Conservation (phyloP, 2,329 filamentous ascomycete genomes). For the Colletotrichum sp. region DNA sequence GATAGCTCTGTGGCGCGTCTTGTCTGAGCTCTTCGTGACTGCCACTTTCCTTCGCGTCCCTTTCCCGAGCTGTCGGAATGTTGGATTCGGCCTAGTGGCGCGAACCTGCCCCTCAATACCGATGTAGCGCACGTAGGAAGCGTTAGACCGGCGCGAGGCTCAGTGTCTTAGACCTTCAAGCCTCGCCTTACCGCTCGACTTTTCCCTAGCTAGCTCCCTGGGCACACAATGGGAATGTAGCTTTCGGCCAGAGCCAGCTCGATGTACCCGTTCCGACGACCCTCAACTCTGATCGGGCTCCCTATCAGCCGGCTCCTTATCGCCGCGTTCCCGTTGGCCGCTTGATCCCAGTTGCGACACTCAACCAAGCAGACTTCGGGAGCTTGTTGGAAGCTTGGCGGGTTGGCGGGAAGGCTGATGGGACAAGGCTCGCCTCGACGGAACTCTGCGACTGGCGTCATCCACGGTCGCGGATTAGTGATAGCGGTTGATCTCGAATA, state of each 20-base stretch:
- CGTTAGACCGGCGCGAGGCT: slow-evolving; percentile 14
- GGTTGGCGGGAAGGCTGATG: not conserved
- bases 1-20: slow-evolving; percentile 1
- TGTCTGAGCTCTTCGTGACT: not conserved
- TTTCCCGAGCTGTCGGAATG: slow-evolving; percentile 17
- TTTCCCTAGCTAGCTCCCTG: not conserved
- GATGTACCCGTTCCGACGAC: slow-evolving; percentile 10
- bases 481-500: not conserved
- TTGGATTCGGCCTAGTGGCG: slow-evolving; percentile 14
- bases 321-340: slow-evolving; percentile 11
- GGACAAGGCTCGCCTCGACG: not conserved
- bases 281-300: not conserved
- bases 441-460: not conserved
- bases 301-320: slow-evolving; percentile 4
- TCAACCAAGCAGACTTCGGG: not conserved
- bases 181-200: not conserved
- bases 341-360: not conserved
- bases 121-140: not conserved
- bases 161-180: slow-evolving; percentile 6
- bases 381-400: slow-evolving; percentile 10
- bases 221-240: not conserved
- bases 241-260: not conserved
- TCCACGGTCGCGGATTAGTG: not conserved
- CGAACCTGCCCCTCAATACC: slow-evolving; percentile 8
- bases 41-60: not conserved